Evolutionary conservation across 148 eudicot genomes (phyloP), one percentile per base, ranked within the genome.

Genomic region (Drosera capensis): DNA sequence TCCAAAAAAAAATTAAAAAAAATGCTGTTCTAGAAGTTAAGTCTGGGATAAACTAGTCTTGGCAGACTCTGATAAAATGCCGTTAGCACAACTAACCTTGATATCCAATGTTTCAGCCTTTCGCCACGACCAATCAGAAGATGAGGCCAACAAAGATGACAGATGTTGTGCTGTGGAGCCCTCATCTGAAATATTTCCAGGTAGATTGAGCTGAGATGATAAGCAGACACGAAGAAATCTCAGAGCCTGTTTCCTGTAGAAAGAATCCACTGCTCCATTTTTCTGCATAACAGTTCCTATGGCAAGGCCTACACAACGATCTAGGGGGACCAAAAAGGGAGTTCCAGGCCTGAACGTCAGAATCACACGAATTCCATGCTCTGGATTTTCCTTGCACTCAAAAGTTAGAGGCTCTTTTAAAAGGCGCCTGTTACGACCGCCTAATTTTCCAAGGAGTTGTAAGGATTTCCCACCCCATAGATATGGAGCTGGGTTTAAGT

Each of bases 341-440:
- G 97, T 90, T 22, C 86, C 82, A 21, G 97, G 97, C 68, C 80
- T 79, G 62, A 90, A 90, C 14, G 97, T 90, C 51, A 90, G 97
- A 68, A 90, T 84, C 41, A 84, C 73, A 14, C 97, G 87, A 57
- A 90, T 82, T 5, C 97, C 97, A 60, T 90, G 97, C 78, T 90
- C 97, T 9, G 97, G 97, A 54, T 84, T 90, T 58, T 90, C 97
- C 68, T 90, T 90, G 71, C 95, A 90, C 38, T 90, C 97, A 44
- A 90, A 80, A 38, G 87, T 85, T 45, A 90, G 71, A 49, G 97
- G 97, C 71, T 90, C 97, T 67, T 90, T 90, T 49, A 90, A 71
- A 56, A 90, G 84, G 45, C 97, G 93, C 52, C 97, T 70, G 46
- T 90, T 90, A 41, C 97, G 93, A 28, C 97, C 97, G 55, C 97